Evolutionary conservation across 768 basidiomycete genomes (phyloP).

Genomic region (Xanthoconium stramineum): DNA sequence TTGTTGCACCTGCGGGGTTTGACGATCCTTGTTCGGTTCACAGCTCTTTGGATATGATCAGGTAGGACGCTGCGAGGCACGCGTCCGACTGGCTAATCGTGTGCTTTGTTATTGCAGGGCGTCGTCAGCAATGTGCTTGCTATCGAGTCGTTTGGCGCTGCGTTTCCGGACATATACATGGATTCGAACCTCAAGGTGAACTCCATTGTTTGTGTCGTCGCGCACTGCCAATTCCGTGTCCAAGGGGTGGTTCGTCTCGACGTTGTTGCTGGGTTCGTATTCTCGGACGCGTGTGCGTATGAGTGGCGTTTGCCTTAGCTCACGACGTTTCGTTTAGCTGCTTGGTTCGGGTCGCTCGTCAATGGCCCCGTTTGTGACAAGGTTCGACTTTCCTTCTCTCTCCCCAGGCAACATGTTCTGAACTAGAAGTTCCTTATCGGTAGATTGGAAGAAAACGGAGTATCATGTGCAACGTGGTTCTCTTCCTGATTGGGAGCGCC

Average conservation of each 20-base stretch:
- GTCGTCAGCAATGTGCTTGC: conserved; percentile 33
- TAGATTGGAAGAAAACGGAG: conserved; percentile 29
- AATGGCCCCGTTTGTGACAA: conserved; percentile 34
- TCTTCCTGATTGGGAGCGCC: conserved; percentile 30
- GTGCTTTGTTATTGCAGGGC: conserved; percentile 16
- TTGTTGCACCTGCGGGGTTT: background rate
- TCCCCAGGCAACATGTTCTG: background rate
- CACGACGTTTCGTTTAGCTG: conserved; percentile 22
- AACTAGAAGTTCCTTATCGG: background rate
- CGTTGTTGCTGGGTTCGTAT: conserved; percentile 25
- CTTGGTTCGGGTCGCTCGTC: conserved; percentile 29
- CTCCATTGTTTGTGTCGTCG: background rate
- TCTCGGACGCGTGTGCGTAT: background rate
- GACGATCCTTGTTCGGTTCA: background rate
- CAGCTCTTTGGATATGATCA: conserved; percentile 34
- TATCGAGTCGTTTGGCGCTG: conserved; percentile 33
- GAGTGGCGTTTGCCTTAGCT: background rate
- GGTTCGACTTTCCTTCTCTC: conserved; percentile 7
- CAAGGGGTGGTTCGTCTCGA: conserved; percentile 34
- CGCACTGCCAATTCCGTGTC: background rate
- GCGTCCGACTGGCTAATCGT: background rate
- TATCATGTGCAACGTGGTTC: conserved; percentile 27
- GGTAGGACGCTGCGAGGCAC: conserved; percentile 4
- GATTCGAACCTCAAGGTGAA: conserved; percentile 25
- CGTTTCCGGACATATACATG: conserved; percentile 31